Evolutionary conservation across 139 green algal genomes (phyloP), one percentile per base, ranked within the genome.

Genomic region (Zygnema circumcarinatum): DNA sequence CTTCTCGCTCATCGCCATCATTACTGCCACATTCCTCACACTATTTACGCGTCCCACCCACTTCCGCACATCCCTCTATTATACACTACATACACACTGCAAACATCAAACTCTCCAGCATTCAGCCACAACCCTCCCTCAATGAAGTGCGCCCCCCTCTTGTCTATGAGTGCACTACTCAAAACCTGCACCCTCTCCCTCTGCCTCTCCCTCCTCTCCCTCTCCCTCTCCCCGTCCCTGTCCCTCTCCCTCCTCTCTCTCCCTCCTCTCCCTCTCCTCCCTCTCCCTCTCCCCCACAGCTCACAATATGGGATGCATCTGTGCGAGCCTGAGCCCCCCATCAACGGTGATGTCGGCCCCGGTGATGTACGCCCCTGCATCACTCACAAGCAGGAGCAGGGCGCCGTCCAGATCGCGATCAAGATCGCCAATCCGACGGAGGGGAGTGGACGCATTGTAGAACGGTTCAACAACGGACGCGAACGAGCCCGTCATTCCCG

Each of bases 301-400:
- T 72, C 54, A 72, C 54, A 72, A 72, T 72, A 72, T n/a, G n/a
- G 47, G 47, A 16, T 62, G 47, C 47, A 62, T 7, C 16, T 62
- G 47, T 16, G 47, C 16, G 7, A 62, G 7, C 16, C 7, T 25
- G 16, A 78, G 35, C 11, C 69, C 69, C 16, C 69, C 69, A 78
- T 78, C 69, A 3, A 78, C 69, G 7, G 36, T 41, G 3, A 78
- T 25, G 16, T 52, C 16, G 69, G 16, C 35, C 35, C 69, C 69
- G 35, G 69, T 78, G 7, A 78, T 78, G 69, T 78, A 78, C 69
- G 69, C 69, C 35, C 69, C 69, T 3, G 69, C 69, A 11, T 78
- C 69, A 41, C 69, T 78, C 16, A 11, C 69, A 11, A 78, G 69
- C 69, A 78, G 16, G 7, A 78, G 16, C 35, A 78, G 7, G 3